phyloP scores from a whole-genome alignment of 345 rosid genomes.

The Salix koriyanagi region DNA sequence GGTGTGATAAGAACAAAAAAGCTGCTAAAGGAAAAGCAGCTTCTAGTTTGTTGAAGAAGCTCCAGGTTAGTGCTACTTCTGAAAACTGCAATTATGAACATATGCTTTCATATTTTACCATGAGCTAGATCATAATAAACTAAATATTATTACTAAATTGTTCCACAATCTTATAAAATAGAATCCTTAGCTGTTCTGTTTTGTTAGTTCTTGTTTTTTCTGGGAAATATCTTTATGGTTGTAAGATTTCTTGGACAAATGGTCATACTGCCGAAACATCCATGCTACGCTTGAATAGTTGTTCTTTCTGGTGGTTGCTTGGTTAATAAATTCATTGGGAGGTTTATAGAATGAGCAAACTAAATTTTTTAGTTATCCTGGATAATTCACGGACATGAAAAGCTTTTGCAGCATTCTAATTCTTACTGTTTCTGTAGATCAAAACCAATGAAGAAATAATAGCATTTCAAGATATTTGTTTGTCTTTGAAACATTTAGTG shows the following conservation, averaged over 20 bases:
- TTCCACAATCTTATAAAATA: neutral
- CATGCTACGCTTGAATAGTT: neutral
- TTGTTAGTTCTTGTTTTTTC: neutral
- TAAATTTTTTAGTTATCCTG: neutral
- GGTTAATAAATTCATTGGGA: neutral
- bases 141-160: neutral
- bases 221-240: neutral
- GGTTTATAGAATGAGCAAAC: neutral
- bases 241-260: neutral
- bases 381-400: neutral
- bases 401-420: neutral
- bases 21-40: conserved; percentile 84
- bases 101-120: neutral
- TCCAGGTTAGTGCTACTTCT: conserved; percentile 53
- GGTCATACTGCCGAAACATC: neutral
- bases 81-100: neutral
- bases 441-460: conserved; percentile 1
- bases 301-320: neutral
- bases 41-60: conserved; percentile 58
- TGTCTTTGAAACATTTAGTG: neutral
- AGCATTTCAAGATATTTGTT: neutral
- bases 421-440: neutral
- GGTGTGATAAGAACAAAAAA: conserved; percentile 56
- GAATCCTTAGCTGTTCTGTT: neutral
- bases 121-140: neutral